Percentiles rank a stretch among this genome's conserved stretches.
These are phyloP conservation scores for Aquilaria sinensis DNA, from an alignment of 345 rosid species.

Conservation along the genomic window DNA sequence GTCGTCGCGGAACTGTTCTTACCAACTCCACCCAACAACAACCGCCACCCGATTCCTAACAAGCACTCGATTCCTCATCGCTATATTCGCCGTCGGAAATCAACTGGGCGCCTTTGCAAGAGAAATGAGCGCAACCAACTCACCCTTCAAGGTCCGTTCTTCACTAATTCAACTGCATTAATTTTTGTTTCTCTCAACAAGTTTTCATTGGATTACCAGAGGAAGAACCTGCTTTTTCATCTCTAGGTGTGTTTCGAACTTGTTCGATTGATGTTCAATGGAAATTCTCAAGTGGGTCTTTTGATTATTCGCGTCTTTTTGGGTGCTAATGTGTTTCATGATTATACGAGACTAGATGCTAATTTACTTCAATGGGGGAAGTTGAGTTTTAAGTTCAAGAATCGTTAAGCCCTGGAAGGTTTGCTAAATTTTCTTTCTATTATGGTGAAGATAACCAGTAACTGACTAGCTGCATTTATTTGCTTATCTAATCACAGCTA, in stretches of 20 bases:
- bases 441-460: neutral
- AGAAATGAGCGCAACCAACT: constrained; percentile 14
- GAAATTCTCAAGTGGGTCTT: neutral
- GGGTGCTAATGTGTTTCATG: too few species aligned
- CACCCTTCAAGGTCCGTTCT: constrained; percentile 22
- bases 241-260: neutral
- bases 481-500: constrained; percentile 32
- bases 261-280: neutral
- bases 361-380: constrained; percentile 6
- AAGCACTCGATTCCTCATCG: neutral
- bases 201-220: neutral
- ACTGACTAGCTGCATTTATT: neutral
- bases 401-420: neutral
- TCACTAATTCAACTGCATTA: neutral
- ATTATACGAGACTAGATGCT: neutral
- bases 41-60: neutral
- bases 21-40: too few species aligned
- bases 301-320: neutral
- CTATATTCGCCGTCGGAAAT: neutral
- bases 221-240: neutral
- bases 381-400: neutral
- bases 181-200: neutral
- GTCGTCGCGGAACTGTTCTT: too few species aligned
- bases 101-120: constrained; percentile 8
- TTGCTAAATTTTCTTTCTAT: constrained; percentile 1